A percentile compares a stretch with the other conserved stretches of the same genome.
Conservation (phyloP, 1,139 yeast genomes). For the Pichia cactophila region DNA sequence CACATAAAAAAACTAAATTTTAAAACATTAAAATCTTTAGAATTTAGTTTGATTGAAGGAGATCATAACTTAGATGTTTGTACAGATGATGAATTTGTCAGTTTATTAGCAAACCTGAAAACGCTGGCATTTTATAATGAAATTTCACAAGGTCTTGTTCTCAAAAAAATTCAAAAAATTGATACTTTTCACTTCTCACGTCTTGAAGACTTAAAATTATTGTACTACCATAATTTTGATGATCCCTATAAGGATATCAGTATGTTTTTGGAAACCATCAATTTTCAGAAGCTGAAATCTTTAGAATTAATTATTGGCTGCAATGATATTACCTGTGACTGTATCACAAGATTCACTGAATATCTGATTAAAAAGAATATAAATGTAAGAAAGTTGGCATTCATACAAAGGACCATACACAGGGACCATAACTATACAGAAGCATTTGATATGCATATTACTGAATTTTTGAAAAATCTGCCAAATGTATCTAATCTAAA, state of each 20-base stretch:
- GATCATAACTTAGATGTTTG: background rate
- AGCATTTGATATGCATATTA: constrained; percentile 45
- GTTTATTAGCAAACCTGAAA: constrained; percentile 6
- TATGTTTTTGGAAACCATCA: constrained; percentile 24
- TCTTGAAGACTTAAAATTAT: constrained; percentile 29
- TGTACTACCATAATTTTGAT: constrained; percentile 31
- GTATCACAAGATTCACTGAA: constrained; percentile 35
- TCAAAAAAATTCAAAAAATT: constrained; percentile 16
- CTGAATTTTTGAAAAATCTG: constrained; percentile 36
- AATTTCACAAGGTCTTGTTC: constrained; percentile 30
- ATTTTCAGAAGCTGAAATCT: constrained; percentile 26
- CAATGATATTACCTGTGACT: constrained; percentile 37
- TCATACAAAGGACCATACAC: constrained; percentile 39
- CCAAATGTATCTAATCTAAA: constrained; percentile 30
- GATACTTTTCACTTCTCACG: constrained; percentile 1
- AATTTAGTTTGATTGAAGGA: constrained; percentile 1
- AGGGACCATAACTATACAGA: constrained; percentile 47
- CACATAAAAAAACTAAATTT: constrained; percentile 12
- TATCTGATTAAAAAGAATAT: constrained; percentile 21
- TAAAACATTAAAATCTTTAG: constrained; percentile 2
- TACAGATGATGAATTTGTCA: background rate
- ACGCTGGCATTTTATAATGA: constrained; percentile 27
- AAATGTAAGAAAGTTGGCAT: constrained; percentile 33
- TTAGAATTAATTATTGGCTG: constrained; percentile 41
- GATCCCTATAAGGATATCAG: background rate